Conservation (phyloP, 2,329 filamentous ascomycete genomes). For the Penicillium sp. region DNA sequence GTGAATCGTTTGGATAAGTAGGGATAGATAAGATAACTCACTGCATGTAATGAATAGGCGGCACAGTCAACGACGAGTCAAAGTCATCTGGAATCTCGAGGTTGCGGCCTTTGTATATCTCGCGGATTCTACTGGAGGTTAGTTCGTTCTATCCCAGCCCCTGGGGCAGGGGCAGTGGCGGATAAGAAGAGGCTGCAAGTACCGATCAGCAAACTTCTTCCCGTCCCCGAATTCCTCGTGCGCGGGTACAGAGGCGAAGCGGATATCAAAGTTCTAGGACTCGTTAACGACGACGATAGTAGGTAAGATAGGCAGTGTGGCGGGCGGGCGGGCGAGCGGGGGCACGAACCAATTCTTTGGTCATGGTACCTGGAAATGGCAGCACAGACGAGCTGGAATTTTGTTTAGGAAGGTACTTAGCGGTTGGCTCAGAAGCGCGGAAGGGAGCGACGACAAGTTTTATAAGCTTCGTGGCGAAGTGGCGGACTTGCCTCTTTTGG, state of each 20-base stretch:
- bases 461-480: not conserved
- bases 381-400: not conserved
- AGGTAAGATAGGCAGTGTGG: not conserved
- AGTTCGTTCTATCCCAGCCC: too few relatives aligned
- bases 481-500: not conserved
- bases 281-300: not conserved
- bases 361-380: not conserved
- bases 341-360: conserved; percentile 5
- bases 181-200: not conserved
- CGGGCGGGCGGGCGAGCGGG: not conserved
- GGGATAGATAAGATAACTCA: conserved; percentile 6
- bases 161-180: too few relatives aligned
- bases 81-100: conserved; percentile 26
- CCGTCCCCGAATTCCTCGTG: conserved; percentile 13
- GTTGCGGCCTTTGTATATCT: conserved; percentile 18
- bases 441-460: not conserved
- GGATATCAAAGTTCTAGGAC: conserved; percentile 14
- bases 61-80: conserved; percentile 25
- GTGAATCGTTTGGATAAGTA: too few relatives aligned
- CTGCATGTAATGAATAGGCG: conserved; percentile 28
- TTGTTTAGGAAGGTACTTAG: not conserved
- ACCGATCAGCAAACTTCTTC: conserved; percentile 10
- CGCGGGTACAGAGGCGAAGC: conserved; percentile 9
- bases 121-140: conserved; percentile 5
- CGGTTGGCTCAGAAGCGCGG: not conserved